Conservation (phyloP, 345 rosid species). For the Camelina neglecta region DNA sequence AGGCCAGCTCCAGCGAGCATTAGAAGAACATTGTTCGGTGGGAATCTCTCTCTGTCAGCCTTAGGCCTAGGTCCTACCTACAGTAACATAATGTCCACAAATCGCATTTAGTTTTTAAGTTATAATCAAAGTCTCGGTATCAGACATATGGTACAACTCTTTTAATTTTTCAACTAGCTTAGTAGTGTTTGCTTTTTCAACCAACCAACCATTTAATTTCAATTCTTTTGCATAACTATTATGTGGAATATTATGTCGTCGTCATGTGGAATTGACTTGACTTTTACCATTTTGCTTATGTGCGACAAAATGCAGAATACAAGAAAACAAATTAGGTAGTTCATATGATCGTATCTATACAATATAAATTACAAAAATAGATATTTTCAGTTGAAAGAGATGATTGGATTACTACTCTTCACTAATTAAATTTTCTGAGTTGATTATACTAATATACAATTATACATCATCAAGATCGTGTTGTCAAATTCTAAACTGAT, state of each 20-base stretch:
- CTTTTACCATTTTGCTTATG: slow-evolving; percentile 20
- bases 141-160: slow-evolving; percentile 15
- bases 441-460: not conserved
- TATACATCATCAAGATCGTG: slow-evolving; percentile 3
- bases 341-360: not conserved
- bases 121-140: not conserved
- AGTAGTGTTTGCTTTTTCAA: not conserved
- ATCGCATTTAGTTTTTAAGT: not conserved
- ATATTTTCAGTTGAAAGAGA: not conserved
- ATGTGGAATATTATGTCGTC: slow-evolving; percentile 18
- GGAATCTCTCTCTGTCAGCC: slow-evolving; percentile 86
- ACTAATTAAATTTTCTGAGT: not conserved
- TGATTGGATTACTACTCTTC: not conserved
- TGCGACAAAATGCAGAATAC: not conserved
- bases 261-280: slow-evolving; percentile 31
- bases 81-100: not conserved
- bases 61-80: slow-evolving; percentile 89
- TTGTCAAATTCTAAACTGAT: slow-evolving; percentile 6
- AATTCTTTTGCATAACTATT: not conserved
- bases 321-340: not conserved
- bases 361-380: not conserved
- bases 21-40: slow-evolving; percentile 86
- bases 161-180: slow-evolving; percentile 10
- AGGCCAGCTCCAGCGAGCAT: slow-evolving; percentile 97
- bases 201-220: not conserved